Conservation (phyloP, 179 eudicot genomes). For the Spinacia oleracea region DNA sequence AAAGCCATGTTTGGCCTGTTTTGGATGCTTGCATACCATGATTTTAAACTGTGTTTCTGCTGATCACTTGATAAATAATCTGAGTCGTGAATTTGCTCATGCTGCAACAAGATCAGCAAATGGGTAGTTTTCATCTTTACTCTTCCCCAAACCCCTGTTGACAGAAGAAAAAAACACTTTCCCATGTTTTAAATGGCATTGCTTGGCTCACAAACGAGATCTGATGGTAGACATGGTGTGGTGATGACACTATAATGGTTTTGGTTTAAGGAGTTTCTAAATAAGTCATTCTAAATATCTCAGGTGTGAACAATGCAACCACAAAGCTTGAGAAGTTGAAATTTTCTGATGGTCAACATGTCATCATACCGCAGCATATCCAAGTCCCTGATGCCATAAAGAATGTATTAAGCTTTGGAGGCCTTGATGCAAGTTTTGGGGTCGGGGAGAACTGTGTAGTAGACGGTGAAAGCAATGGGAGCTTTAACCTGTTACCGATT, state of each 20-base stretch:
- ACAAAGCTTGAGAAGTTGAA: conserved; percentile 47
- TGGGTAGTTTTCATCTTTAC: background rate
- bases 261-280: conserved; percentile 8
- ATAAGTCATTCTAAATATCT: conserved; percentile 4
- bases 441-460: conserved; percentile 18
- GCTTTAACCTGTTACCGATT: conserved; percentile 28
- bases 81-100: background rate
- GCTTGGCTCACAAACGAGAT: conserved; percentile 6
- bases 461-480: conserved; percentile 25
- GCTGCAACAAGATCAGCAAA: background rate
- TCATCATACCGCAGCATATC: conserved; percentile 67
- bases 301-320: conserved; percentile 40
- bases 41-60: background rate
- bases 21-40: background rate
- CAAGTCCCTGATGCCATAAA: conserved; percentile 68
- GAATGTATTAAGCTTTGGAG: conserved; percentile 62
- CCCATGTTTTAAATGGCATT: background rate
- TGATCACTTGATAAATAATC: background rate
- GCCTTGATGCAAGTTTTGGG: conserved; percentile 49
- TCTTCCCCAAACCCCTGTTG: background rate
- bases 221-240: conserved; percentile 4
- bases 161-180: background rate
- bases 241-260: background rate
- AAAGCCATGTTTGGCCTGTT: background rate
- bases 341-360: conserved; percentile 45